Percentiles rank a stretch among this genome's conserved stretches.
Evolutionary conservation across 108 stramenopile species (phyloP).

Genomic region (Fragilariopsis cylindrus): DNA sequence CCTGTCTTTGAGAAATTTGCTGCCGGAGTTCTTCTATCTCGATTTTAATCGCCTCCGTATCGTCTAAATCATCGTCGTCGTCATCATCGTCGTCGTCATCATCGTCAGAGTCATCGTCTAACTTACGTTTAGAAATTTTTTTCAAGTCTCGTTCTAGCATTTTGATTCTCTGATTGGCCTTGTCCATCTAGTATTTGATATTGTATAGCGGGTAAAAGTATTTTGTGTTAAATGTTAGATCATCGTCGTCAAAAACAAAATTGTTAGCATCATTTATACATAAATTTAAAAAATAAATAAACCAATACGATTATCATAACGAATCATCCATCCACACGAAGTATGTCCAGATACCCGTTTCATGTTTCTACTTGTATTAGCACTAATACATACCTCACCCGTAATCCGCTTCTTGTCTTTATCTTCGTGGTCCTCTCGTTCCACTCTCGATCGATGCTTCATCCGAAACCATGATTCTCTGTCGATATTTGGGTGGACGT

Average conservation of each 20-base stretch:
- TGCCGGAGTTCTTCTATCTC: slow-evolving; percentile 78
- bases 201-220: background rate
- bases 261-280: background rate
- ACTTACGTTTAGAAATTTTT: slow-evolving; percentile 40
- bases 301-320: too few species aligned
- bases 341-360: too few species aligned
- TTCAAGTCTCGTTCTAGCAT: slow-evolving; percentile 68
- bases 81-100: slow-evolving; percentile 68
- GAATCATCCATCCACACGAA: too few species aligned
- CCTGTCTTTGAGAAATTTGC: slow-evolving; percentile 58
- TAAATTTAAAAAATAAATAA: too few species aligned
- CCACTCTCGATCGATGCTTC: slow-evolving; percentile 93
- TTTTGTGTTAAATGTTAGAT: too few species aligned
- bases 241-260: background rate
- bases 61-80: slow-evolving; percentile 86
- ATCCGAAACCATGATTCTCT: slow-evolving; percentile 95
- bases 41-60: slow-evolving; percentile 74
- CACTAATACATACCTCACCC: slow-evolving; percentile 54
- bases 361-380: too few species aligned
- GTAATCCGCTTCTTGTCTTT: slow-evolving; percentile 82
- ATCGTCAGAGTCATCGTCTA: slow-evolving; percentile 46
- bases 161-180: slow-evolving; percentile 81
- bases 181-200: slow-evolving; percentile 57
- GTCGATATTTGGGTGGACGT: slow-evolving; percentile 99
- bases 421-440: slow-evolving; percentile 91